Evolutionary conservation across 805 yeast species (phyloP), one percentile per base, ranked within the genome.

Genomic region (Yarrowia sp.): DNA sequence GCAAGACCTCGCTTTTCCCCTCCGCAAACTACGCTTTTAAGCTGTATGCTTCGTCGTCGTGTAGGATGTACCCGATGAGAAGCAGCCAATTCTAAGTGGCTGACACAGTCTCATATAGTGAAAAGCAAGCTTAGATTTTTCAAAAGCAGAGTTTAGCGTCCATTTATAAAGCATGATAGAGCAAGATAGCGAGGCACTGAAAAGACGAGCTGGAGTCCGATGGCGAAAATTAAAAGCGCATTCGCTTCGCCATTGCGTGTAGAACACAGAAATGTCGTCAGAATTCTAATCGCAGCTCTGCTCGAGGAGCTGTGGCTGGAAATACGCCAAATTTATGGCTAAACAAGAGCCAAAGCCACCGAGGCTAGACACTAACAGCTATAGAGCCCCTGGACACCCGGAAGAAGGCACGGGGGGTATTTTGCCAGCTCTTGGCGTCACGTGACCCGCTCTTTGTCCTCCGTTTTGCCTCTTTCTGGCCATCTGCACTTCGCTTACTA

Each of bases 401-500:
- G 22, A 49, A 32, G 40, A 19, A 49, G 9, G 15, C 22, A 26
- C 8, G 15, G 19, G 56, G 9, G 22, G 9, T 12, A 3, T 53
- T 16, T 53, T 15, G 22, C 11, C 32, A 5, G 26, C 11, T 11
- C 35, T 38, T 53, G 45, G 59, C 45, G 36, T 38, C 59, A 53
- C 59, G 59, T 53, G 59, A 40, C 35, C 14, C 3, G 55, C n/a
- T 12, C 59, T 40, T 53, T 53, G 56, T 52, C 14, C 32, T 52
- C 16, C 3, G 43, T 22, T 53, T 53, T 12, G 35, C 45, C 45
- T 53, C 59, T 53, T 53, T 53, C 26, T 53, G 35, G 22, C 32
- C 58, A 19, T 40, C 35, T 53, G 59, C 59, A 53, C 36, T 42
- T 53, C 59, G 59, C 59, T 53, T 53, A 40, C 59, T 38, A 40